phyloP scores from a whole-genome alignment of 495 filamentous ascomycete genomes.

The Cryomyces minteri region DNA sequence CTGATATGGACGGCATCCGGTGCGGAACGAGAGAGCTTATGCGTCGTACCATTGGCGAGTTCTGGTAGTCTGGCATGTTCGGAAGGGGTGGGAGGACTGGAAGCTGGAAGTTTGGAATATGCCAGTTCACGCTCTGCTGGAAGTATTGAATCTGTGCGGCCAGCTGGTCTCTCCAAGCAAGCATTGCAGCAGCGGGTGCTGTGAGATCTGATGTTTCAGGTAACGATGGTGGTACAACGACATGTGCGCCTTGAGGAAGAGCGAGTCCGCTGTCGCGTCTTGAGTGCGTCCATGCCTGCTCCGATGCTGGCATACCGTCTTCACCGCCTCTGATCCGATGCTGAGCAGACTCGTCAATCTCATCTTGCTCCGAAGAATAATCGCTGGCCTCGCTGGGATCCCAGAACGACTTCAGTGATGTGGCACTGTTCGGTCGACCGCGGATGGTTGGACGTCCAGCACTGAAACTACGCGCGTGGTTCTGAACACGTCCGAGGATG shows the following conservation, averaged over 20 bases:
- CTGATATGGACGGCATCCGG: slow-evolving; percentile 8
- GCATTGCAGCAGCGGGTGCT: slow-evolving; percentile 34
- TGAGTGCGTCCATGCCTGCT: neutral
- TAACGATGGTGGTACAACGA: neutral
- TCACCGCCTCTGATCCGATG: neutral
- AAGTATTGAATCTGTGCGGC: slow-evolving; percentile 62
- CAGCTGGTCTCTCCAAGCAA: slow-evolving; percentile 60
- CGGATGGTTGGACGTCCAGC: slow-evolving; percentile 29
- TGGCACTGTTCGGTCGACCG: slow-evolving; percentile 47
- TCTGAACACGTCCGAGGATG: slow-evolving; percentile 25
- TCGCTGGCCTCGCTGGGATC: slow-evolving; percentile 16
- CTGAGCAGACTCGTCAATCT: slow-evolving; percentile 14
- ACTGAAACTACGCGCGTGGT: slow-evolving; percentile 38
- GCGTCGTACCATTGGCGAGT: slow-evolving; percentile 50
- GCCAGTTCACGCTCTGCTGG: slow-evolving; percentile 51
- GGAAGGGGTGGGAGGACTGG: slow-evolving; percentile 38
- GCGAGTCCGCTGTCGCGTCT: neutral
- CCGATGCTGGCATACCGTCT: neutral
- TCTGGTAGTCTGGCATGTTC: slow-evolving; percentile 52
- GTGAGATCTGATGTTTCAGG: slow-evolving; percentile 2
- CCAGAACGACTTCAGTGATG: slow-evolving; percentile 45
- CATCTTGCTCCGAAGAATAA: slow-evolving; percentile 1
- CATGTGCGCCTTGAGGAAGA: neutral
- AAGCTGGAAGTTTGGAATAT: slow-evolving; percentile 40
- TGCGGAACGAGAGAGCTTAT: slow-evolving; percentile 58